phyloP scores from a whole-genome alignment of 352 stramenopile species.

The Pythium biforme region DNA sequence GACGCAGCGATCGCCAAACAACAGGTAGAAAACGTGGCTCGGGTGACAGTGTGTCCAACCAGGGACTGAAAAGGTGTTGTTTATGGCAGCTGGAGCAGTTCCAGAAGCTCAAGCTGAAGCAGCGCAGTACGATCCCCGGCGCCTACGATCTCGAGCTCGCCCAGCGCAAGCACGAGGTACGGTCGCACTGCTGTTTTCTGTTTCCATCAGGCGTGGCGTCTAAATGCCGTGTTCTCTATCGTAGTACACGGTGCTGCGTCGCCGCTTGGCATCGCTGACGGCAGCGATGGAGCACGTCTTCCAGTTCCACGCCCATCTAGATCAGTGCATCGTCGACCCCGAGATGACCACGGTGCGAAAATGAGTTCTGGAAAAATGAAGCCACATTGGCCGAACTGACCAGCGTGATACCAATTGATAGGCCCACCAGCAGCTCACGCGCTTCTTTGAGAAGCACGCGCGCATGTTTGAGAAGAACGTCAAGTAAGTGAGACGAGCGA shows the following conservation, averaged over 20 bases:
- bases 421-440: slow-evolving; percentile 26
- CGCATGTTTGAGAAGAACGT: slow-evolving; percentile 34
- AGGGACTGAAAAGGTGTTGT: not conserved
- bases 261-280: slow-evolving; percentile 35
- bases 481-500: slow-evolving; percentile 10
- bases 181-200: not conserved
- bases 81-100: slow-evolving; percentile 20
- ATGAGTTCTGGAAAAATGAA: slow-evolving; percentile 10
- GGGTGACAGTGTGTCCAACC: not conserved
- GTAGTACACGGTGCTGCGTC: slow-evolving; percentile 36
- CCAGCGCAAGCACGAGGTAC: slow-evolving; percentile 27
- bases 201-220: no score
- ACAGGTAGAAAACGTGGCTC: slow-evolving; percentile 20
- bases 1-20: slow-evolving; percentile 32
- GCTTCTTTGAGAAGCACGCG: slow-evolving; percentile 30
- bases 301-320: slow-evolving; percentile 43
- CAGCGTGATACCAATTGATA: not conserved
- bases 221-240: not conserved
- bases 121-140: slow-evolving; percentile 23
- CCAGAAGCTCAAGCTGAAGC: slow-evolving; percentile 24
- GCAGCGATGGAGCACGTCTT: slow-evolving; percentile 48
- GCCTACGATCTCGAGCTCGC: slow-evolving; percentile 24
- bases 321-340: slow-evolving; percentile 40
- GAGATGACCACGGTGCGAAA: slow-evolving; percentile 36
- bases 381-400: slow-evolving; percentile 7